A percentile compares a stretch with the other conserved stretches of the same genome.
Conservation (phyloP, 75 land plant genomes). For the Pinus taeda region DNA sequence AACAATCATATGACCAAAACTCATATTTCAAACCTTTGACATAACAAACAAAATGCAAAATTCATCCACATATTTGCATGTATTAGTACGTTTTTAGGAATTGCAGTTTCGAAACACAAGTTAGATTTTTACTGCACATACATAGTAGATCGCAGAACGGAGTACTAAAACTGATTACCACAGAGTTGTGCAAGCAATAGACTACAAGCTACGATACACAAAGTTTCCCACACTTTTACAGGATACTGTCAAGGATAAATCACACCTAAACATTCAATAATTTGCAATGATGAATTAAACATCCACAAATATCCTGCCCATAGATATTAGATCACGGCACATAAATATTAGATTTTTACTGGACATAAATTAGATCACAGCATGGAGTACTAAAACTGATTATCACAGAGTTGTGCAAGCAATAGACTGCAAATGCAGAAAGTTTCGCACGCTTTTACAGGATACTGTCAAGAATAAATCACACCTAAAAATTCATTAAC, state of each 20-base stretch:
- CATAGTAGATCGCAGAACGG: background rate
- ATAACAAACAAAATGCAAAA: background rate
- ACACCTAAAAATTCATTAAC: background rate
- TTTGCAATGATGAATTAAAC: background rate
- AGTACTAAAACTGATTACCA: background rate
- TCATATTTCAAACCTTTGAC: background rate
- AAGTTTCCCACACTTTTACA: background rate
- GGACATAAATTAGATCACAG: background rate
- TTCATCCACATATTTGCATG: too few relatives aligned
- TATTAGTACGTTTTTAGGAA: too few relatives aligned
- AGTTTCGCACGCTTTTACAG: background rate
- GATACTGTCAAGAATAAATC: background rate
- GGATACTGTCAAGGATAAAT: background rate
- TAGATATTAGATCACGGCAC: too few relatives aligned
- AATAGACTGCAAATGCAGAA: background rate
- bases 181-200: background rate
- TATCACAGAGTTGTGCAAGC: background rate
- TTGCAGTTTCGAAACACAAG: background rate
- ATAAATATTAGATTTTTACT: background rate
- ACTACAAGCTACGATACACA: background rate
- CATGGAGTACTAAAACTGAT: background rate
- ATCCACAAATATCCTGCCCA: too few relatives aligned
- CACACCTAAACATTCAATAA: background rate
- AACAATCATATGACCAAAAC: background rate
- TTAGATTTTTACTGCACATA: background rate